Conservation (phyloP, 306 rosid genomes). For the Quercus berberidifolia region DNA sequence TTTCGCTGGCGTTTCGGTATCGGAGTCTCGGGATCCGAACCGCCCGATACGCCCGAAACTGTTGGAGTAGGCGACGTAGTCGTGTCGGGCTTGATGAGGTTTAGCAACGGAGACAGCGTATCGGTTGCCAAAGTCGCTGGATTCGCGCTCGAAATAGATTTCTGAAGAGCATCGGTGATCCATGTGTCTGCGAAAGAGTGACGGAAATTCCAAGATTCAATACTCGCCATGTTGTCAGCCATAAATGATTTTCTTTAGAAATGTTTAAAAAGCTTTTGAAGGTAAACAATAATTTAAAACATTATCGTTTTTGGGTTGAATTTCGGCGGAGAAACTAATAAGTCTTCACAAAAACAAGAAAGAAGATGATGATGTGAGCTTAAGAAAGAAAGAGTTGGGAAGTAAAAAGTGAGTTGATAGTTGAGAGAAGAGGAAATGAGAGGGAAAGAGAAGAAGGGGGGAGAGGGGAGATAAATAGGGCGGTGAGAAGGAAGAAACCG, state of each 20-base stretch:
- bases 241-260: too few relatives aligned
- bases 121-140: not conserved
- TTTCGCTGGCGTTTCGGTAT: constrained; percentile 23
- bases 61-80: constrained; percentile 43
- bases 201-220: constrained; percentile 52
- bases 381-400: too few relatives aligned
- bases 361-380: not conserved
- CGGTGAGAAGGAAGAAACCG: constrained; percentile 63
- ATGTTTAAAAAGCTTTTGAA: too few relatives aligned
- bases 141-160: constrained; percentile 35
- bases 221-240: constrained; percentile 16
- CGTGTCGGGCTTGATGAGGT: constrained; percentile 20
- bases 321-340: too few relatives aligned
- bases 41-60: constrained; percentile 50
- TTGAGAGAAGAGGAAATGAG: not conserved
- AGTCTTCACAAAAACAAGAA: not conserved
- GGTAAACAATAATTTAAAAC: too few relatives aligned
- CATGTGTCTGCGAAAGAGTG: constrained; percentile 45
- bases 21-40: constrained; percentile 56
- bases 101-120: constrained; percentile 19
- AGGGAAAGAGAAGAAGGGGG: not conserved
- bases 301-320: too few relatives aligned
- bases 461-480: constrained; percentile 40
- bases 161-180: constrained; percentile 63
- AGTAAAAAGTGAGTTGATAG: not conserved